Evolutionary conservation across 305 asterid genomes (phyloP), one percentile per base, ranked within the genome.

Genomic region (Rubia peregrina): DNA sequence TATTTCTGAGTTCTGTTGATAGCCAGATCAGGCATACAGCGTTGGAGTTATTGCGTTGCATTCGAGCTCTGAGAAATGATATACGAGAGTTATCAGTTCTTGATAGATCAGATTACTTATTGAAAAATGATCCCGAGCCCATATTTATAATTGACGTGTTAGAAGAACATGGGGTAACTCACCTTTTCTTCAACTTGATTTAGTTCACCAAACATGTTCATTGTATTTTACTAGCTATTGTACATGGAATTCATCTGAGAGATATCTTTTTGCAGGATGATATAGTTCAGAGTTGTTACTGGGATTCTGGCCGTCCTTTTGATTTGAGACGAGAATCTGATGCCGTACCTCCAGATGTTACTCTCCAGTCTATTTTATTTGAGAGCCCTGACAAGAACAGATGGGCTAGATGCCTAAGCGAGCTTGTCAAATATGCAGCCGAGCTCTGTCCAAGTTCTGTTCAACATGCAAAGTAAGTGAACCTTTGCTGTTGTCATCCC

Each of bases 11-110:
- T 83, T 95, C 99, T 71, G 92, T 92, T 69, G 99, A 92, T 84
- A 95, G 96, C 80, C 99, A 95, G 89, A 95, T 95, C 70, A 87
- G 97, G 82, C 99, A 95, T 79, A 95, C 97, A 73, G 99, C 99
- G 65, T 79, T 92, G 84, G 99, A 95, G 87, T 86, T 95, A 77
- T 85, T 95, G 80, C 96, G 97, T 5, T 95, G 95, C 76, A 96
- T 95, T 68, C 92, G 98, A 75, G 97, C 91, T 68, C 83, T 95
- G 75, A 80, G 96, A 40, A 92, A 90, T 74, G 99, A 95, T 80
- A 86, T 89, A 75, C 85, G 89, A 42, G 96, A 90, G 68, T 79
- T 85, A 59, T 85, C 92, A 55, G 61, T 87, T 77, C 82, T 80
- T 76, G 96, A 86, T 56, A 81, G 87, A 72, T 81, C 90, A 49